A percentile compares a stretch with the other conserved stretches of the same genome.
phyloP scores from a whole-genome alignment of 805 yeast genomes.

The Myxozyma neotropica region DNA sequence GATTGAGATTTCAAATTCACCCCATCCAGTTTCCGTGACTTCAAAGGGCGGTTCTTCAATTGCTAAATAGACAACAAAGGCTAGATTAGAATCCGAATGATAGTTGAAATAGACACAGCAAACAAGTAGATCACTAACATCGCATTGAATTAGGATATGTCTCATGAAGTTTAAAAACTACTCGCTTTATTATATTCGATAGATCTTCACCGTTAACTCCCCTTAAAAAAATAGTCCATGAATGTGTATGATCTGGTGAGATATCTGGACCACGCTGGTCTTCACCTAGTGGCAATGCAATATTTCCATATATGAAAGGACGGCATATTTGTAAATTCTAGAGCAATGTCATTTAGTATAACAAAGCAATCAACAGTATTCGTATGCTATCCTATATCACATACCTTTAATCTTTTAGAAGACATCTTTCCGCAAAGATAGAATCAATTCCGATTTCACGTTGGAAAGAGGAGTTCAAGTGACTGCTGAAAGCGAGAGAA shows the following conservation, averaged over 20 bases:
- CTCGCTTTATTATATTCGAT: conserved; percentile 80
- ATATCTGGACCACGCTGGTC: conserved; percentile 58
- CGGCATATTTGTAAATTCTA: conserved; percentile 53
- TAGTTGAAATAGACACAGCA: too few relatives aligned
- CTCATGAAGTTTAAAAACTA: conserved; percentile 92
- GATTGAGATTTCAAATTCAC: conserved; percentile 92
- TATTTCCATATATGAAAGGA: conserved; percentile 81
- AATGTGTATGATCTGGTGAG: conserved; percentile 90
- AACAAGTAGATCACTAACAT: too few relatives aligned
- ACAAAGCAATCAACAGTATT: not conserved
- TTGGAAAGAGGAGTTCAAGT: too few relatives aligned
- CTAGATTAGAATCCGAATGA: too few relatives aligned
- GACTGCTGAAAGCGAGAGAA: too few relatives aligned
- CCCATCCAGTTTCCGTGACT: conserved; percentile 98
- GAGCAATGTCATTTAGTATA: not conserved
- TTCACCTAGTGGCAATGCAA: conserved; percentile 66
- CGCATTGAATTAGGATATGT: conserved; percentile 89
- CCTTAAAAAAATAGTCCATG: conserved; percentile 89
- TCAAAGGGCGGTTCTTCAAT: conserved; percentile 91
- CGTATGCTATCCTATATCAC: not conserved
- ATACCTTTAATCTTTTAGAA: conserved; percentile 40
- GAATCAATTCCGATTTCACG: too few relatives aligned
- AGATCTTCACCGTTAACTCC: conserved; percentile 82
- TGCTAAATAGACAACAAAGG: too few relatives aligned
- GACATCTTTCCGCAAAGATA: conserved; percentile 2